Base-by-base conservation (phyloP, 495 filamentous ascomycete species). In the Bacidia rubella region DNA sequence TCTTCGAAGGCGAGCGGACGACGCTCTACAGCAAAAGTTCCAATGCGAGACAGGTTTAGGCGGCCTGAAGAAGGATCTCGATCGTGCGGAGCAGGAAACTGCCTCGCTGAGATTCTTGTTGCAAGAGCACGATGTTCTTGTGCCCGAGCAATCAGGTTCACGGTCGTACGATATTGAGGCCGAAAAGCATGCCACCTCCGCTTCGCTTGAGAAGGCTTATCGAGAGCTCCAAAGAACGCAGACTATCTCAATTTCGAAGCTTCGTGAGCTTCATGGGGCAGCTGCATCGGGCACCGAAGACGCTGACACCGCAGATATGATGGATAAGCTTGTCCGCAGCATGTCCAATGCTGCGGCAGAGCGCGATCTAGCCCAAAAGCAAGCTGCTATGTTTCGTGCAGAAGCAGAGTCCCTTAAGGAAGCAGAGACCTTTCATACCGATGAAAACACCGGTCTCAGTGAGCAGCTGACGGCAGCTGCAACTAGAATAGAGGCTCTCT, bases 21-120 rank as follows among this genome's bases (percentile, higher is more conserved):
- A 98, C 51, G 93, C 92, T 20, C 73, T 96, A n/a, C 87, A 93
- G 59, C 85, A 90, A 60, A 97, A 96, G 70, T 96, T 83, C 78
- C 84, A 92, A 66, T 90, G 90, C 52, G 92, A 98, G 67, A 94
- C 95, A 67, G 88, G 89, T 22, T 74, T 98, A 12, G 77, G 82
- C 53, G 90, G 90, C 40, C 70, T 98, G 55, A 95, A 95, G 67
- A 96, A 95, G 85, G 92, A 98, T 63, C 78, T 98, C 25, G 93
- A 98, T 62, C 85, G 90, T 55, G 88, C 92, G 2, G 85, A 95
- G 66, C 85, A 92, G 63, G 93, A 98, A 69, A 95, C 90, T 11
- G 70, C 74, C 26, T 86, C 84, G 23, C 69, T 98, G 26, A 80
- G 89, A 22, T 76, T 67, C 22, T 74, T 98, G 21, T 77, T 98